These are phyloP conservation scores for Adansonia rubrostipa DNA, from an alignment of 441 rosid genomes.

Conservation along the genomic window DNA sequence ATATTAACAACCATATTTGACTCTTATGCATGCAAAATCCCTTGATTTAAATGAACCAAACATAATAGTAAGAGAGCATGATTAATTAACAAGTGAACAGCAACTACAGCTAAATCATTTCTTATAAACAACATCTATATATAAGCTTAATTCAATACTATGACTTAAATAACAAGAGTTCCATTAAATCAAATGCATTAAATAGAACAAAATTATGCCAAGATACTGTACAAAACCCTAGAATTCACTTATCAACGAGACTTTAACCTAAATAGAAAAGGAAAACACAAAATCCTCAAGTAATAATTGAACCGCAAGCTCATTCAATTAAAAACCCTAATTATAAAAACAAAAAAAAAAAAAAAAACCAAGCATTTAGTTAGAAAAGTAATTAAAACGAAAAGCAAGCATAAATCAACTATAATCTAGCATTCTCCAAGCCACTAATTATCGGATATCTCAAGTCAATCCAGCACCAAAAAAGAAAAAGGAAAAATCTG, in stretches of 20 bases:
- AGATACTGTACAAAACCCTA: conserved; percentile 26
- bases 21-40: conserved; percentile 13
- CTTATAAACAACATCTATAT: neutral
- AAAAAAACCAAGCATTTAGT: conserved; percentile 6
- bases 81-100: neutral
- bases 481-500: neutral
- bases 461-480: conserved; percentile 31
- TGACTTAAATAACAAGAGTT: conserved; percentile 1
- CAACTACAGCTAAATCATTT: neutral
- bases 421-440: conserved; percentile 25
- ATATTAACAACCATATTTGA: neutral
- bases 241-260: conserved; percentile 26
- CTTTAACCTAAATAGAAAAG: neutral
- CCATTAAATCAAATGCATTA: conserved; percentile 16
- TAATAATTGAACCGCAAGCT: neutral
- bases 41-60: neutral
- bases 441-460: conserved; percentile 33
- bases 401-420: conserved; percentile 17
- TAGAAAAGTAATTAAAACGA: conserved; percentile 14
- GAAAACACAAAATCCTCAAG: neutral
- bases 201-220: conserved; percentile 1
- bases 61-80: no score
- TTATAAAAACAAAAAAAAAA: conserved; percentile 3
- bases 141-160: neutral
- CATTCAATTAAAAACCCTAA: conserved; percentile 22